Evolutionary conservation across 1,284 basidiomycete genomes (phyloP), one percentile per base, ranked within the genome.

Genomic region (Puccinia horiana): DNA sequence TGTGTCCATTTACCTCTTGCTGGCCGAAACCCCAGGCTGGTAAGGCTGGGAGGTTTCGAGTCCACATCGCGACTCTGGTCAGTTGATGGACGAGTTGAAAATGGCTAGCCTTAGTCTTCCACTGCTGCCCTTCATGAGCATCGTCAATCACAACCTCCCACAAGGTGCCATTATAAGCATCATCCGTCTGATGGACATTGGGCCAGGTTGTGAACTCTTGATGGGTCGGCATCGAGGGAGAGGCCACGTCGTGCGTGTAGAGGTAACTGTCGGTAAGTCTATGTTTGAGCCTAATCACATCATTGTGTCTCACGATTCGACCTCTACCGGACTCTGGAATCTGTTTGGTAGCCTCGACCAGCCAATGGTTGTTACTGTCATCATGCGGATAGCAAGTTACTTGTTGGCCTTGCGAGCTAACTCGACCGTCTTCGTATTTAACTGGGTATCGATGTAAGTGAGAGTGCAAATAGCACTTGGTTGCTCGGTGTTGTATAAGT

Each of bases 1-100:
- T 99, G 89, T 98, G 96, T 0, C 97, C 97, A 86, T 99, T 99
- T 84, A 99, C 91, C 86, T 99, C 97, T 86, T 98, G 95, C 87
- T 99, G 97, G 85, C 93, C 93, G 89, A 92, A 96, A 0, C 92
- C 97, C 97, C 97, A 99, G 1, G 96, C 95, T 0, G 97, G 97
- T 16, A 99, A 89, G 70, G 91, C 90, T 23, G 87, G 85, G 79
- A 92, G 91, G 16, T 90, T 85, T 86, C 96, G 93, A 8, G 96
- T 98, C 95, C 95, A 98, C 89, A 99, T 91, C 0, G 92, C 91
- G 44, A 99, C 97, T 85, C 91, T 92, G 0, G 97, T 99, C 8
- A 92, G 91, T 2, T 93, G 90, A 87, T 99, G 97, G 29, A 96
- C 88, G 32, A 98, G 90, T 85, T 91, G 91, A 89, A 98, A 96